Evolutionary conservation across 1,139 yeast genomes (phyloP).

Genomic region (Maudiozyma humilis): DNA sequence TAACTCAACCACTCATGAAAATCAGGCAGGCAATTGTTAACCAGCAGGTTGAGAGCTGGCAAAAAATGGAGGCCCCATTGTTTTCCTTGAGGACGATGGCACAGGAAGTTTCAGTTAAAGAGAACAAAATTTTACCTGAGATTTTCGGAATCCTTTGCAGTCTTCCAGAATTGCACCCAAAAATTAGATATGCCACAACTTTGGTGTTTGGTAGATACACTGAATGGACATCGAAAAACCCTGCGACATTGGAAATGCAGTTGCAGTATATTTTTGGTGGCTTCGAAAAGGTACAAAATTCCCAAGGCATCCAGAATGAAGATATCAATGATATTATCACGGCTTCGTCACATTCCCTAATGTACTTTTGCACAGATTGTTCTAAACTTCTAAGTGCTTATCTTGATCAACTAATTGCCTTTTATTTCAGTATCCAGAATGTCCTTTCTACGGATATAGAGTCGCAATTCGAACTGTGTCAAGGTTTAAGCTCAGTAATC

Average conservation of each 20-base stretch:
- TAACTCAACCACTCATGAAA: conserved; percentile 36
- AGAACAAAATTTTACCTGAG: conserved; percentile 63
- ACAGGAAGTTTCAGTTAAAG: conserved; percentile 67
- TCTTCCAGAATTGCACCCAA: conserved; percentile 70
- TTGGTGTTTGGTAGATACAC: conserved; percentile 90
- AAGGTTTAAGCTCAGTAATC: conserved; percentile 83
- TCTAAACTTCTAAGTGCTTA: conserved; percentile 56
- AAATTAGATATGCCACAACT: conserved; percentile 85
- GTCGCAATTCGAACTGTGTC: conserved; percentile 72
- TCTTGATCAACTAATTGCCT: conserved; percentile 66
- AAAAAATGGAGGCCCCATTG: conserved; percentile 79
- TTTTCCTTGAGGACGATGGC: conserved; percentile 94
- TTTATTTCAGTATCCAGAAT: conserved; percentile 56
- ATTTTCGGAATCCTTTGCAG: conserved; percentile 47
- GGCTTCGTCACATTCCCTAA: conserved; percentile 90
- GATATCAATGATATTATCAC: conserved; percentile 46
- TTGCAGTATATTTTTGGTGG: conserved; percentile 78
- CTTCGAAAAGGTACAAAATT: conserved; percentile 37
- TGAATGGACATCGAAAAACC: conserved; percentile 86
- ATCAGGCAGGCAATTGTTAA: conserved; percentile 23
- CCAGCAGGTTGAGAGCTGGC: conserved; percentile 47
- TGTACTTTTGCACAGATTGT: conserved; percentile 93
- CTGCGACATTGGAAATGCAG: conserved; percentile 73
- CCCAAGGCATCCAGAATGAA: conserved; percentile 18
- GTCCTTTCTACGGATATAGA: conserved; percentile 46